Base-by-base conservation (phyloP, 352 stramenopile genomes). In the Phytophthora macrochlamydospora region DNA sequence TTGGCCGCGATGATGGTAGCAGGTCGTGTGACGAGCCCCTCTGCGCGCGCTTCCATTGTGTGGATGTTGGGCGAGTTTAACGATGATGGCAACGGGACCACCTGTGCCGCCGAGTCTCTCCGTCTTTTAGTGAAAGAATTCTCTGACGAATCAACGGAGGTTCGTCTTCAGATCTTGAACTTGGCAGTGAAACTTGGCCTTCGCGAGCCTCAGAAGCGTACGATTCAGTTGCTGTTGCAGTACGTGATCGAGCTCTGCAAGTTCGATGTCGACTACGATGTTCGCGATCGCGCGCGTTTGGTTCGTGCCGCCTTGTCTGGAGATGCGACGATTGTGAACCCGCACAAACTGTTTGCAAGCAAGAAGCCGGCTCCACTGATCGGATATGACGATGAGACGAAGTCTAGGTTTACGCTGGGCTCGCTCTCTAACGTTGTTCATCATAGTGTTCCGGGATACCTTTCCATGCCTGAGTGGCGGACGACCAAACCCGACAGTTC, bases 191-290 rank as follows among this genome's bases (percentile, higher is more conserved):
- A 99, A 69, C 81, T 98, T 11, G 80, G 75, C 38, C 88, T 91
- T 44, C 87, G 71, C 50, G 81, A 84, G 63, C 91, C 75, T 4
- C 87, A 79, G 59, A 87, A 83, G 67, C 67, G 76, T 35, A 89
- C 92, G 12, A 83, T 96, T 42, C 80, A 91, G 50, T 59, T 93
- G 56, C 72, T 98, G 24, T 65, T 96, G 2, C 81, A 92, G 56
- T 98, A 98, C 55, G 85, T 98, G 55, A 86, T 98, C 37, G 92
- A 98, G 63, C 71, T 98, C 32, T 94, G 87, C 56, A 90, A 96
- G 62, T 98, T 97, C 59, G 95, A 98, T 69, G 68, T 87, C 6
- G 90, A 97, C 63, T 97, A 97, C 59, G 95, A 98, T 49, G 78
- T 98, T 4, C 89, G 95, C 7, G 95, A 98, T 61, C 88, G 94